Percentiles rank a stretch among this genome's conserved stretches.
phyloP scores from a whole-genome alignment of 2,329 filamentous ascomycete species.

The Drechslerella stenobrocha region DNA sequence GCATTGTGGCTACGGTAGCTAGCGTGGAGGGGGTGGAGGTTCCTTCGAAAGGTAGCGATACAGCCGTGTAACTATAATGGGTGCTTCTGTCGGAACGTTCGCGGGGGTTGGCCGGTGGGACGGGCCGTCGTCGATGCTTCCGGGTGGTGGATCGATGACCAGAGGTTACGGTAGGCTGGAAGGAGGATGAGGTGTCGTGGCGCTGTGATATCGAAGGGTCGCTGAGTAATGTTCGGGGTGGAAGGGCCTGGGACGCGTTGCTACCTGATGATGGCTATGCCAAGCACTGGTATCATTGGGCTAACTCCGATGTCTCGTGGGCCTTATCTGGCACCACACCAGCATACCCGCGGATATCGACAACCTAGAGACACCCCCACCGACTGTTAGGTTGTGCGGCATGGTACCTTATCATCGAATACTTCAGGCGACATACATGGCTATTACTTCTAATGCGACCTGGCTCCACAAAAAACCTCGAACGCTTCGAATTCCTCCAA shows the following conservation, averaged over 20 bases:
- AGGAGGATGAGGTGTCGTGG: conserved; percentile 19
- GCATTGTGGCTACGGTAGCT: conserved; percentile 62
- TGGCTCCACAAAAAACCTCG: not conserved
- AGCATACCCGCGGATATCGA: not conserved
- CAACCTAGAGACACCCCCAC: too few species aligned
- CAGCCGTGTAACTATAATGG: not conserved
- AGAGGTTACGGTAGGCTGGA: conserved; percentile 8
- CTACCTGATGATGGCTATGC: conserved; percentile 35
- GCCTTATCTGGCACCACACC: not conserved
- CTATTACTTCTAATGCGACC: not conserved
- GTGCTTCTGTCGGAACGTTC: conserved; percentile 2
- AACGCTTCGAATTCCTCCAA: conserved; percentile 6
- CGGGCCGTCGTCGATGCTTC: not conserved
- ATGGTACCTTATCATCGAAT: too few species aligned
- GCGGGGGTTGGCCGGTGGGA: not conserved
- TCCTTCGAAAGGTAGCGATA: conserved; percentile 28
- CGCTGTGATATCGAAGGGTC: conserved; percentile 25
- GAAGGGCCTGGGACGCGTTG: conserved; percentile 34
- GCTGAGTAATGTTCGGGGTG: conserved; percentile 45
- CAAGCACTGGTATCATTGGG: conserved; percentile 39
- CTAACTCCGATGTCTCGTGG: not conserved
- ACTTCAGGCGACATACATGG: not conserved
- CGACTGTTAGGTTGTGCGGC: too few species aligned
- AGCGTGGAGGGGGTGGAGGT: conserved; percentile 40
- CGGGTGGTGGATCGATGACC: conserved; percentile 15